These are phyloP conservation scores for Dictyostelium firmibasis DNA, from an alignment of 78 protist species.

Conservation along the genomic window DNA sequence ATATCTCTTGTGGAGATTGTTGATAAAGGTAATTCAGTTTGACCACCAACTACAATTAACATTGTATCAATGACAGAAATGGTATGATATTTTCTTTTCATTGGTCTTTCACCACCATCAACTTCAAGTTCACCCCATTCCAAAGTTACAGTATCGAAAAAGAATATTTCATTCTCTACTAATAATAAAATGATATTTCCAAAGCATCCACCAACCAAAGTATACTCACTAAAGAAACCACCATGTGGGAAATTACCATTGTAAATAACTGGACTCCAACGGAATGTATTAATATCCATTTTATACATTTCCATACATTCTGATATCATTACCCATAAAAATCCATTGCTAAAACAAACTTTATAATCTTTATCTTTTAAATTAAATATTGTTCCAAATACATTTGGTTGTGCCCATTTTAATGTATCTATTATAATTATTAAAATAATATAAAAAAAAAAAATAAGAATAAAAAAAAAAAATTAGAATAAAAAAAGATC, in stretches of 20 bases:
- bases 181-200: slow-evolving; percentile 1
- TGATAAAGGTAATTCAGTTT: slow-evolving; percentile 57
- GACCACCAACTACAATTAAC: slow-evolving; percentile 46
- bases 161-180: slow-evolving; percentile 32
- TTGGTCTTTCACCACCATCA: slow-evolving; percentile 47
- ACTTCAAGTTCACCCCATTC: slow-evolving; percentile 21
- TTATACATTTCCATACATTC: slow-evolving; percentile 11
- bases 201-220: background rate
- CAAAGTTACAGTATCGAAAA: slow-evolving; percentile 9
- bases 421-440: slow-evolving; percentile 2
- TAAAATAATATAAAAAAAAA: background rate
- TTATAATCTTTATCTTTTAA: slow-evolving; percentile 30
- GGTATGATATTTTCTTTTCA: slow-evolving; percentile 39
- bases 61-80: slow-evolving; percentile 15
- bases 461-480: background rate
- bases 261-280: slow-evolving; percentile 29
- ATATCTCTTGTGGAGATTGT: slow-evolving; percentile 38
- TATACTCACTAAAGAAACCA: background rate
- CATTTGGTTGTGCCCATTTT: slow-evolving; percentile 47
- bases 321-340: slow-evolving; percentile 9
- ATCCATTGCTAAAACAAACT: slow-evolving; percentile 5
- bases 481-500: background rate
- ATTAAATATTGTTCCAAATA: background rate
- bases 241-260: slow-evolving; percentile 26
- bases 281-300: slow-evolving; percentile 10